phyloP scores from a whole-genome alignment of 2,329 filamentous ascomycete genomes.

The Calonectria naviculata region DNA sequence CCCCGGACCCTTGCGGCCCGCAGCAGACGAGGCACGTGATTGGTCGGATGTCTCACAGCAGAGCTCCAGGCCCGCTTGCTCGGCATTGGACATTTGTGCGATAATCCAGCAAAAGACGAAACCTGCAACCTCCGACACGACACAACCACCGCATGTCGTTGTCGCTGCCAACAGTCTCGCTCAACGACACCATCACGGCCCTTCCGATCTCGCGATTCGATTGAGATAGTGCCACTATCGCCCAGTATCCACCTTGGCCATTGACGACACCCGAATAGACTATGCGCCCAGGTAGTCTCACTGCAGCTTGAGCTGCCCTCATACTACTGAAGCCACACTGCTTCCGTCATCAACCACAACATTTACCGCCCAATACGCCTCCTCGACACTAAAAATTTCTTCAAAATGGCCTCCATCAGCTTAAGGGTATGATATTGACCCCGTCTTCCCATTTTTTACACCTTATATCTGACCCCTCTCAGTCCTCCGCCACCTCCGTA shows the following conservation, averaged over 20 bases:
- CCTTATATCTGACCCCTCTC: slow-evolving; percentile 25
- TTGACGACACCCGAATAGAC: background rate
- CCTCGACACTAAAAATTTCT: background rate
- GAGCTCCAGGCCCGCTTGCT: background rate
- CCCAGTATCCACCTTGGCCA: background rate
- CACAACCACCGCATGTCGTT: slow-evolving; percentile 22
- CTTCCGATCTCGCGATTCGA: too few species aligned
- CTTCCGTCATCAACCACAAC: background rate
- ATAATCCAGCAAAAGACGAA: background rate
- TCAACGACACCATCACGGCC: background rate
- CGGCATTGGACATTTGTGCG: slow-evolving; percentile 7
- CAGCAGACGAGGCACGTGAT: background rate
- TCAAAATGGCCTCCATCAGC: slow-evolving; percentile 36
- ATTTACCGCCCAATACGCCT: background rate
- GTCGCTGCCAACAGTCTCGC: slow-evolving; percentile 7
- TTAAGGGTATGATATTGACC: slow-evolving; percentile 30
- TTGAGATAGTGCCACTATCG: too few species aligned
- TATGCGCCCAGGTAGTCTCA: slow-evolving; percentile 30
- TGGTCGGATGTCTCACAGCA: background rate
- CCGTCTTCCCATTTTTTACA: background rate
- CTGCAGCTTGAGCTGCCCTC: slow-evolving; percentile 32
- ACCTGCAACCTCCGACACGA: background rate
- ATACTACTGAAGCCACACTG: background rate
- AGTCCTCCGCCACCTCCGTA: slow-evolving; percentile 30
- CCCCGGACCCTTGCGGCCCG: slow-evolving; percentile 5